A percentile compares a stretch with the other conserved stretches of the same genome.
phyloP scores from a whole-genome alignment of 1,284 basidiomycete genomes.

The Austropuccinia psidii region DNA sequence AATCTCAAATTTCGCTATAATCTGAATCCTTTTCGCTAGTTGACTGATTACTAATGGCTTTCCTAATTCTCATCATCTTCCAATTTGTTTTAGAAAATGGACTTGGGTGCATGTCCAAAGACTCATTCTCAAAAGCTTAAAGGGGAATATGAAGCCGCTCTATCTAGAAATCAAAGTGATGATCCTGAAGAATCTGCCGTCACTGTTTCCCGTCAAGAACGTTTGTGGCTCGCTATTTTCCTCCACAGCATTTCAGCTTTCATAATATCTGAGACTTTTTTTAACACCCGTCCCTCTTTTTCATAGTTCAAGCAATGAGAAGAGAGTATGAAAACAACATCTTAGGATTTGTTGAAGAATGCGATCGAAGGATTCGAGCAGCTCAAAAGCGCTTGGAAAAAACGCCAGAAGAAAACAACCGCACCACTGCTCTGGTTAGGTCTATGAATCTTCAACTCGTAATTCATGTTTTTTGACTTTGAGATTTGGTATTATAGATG shows the following conservation, averaged over 20 bases:
- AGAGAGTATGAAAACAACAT: conserved; percentile 93
- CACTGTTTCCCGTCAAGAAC: conserved; percentile 26
- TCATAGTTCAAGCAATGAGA: conserved; percentile 62
- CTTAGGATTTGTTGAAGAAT: conserved; percentile 92
- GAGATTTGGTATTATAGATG: conserved; percentile 58
- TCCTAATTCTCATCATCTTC: background rate
- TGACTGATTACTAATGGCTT: background rate
- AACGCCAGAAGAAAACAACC: conserved; percentile 98
- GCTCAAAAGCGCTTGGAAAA: conserved; percentile 94
- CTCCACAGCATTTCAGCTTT: background rate
- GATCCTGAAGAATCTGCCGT: conserved; percentile 33
- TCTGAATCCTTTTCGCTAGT: background rate
- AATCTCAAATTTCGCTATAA: too few species aligned
- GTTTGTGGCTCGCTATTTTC: background rate
- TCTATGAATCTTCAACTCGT: background rate
- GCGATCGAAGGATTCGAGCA: conserved; percentile 87
- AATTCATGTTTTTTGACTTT: background rate
- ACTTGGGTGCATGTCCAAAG: conserved; percentile 93
- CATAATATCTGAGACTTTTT: background rate
- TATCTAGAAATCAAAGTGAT: conserved; percentile 42
- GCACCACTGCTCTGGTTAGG: conserved; percentile 84
- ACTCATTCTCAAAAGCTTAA: conserved; percentile 91
- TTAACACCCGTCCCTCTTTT: background rate
- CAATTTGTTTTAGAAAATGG: conserved; percentile 76
- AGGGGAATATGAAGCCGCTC: conserved; percentile 75